Evolutionary conservation across 805 yeast genomes (phyloP).

Genomic region (Saturnispora sekii): DNA sequence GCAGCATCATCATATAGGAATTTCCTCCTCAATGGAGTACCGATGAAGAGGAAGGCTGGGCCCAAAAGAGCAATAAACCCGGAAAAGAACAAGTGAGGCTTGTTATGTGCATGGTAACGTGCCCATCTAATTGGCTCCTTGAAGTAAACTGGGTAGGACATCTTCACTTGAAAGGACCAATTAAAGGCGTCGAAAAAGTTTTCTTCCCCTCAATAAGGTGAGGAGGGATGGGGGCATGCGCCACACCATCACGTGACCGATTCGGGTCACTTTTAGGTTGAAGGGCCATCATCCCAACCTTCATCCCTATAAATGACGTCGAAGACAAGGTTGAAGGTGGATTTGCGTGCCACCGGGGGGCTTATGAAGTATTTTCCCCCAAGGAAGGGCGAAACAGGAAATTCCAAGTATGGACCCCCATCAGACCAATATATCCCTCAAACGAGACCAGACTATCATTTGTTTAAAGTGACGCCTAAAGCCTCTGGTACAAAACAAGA

Average conservation of each 20-base stretch:
- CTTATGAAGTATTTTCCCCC: too few species aligned
- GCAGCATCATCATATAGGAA: conserved; percentile 55
- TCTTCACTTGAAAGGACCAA: not conserved
- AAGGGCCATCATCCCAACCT: too few species aligned
- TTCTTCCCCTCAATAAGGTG: too few species aligned
- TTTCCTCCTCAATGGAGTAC: conserved; percentile 62
- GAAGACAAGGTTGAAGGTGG: too few species aligned
- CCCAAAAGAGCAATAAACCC: conserved; percentile 56
- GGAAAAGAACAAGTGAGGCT: conserved; percentile 65
- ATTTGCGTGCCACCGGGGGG: too few species aligned
- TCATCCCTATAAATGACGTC: too few species aligned
- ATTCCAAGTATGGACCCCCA: too few species aligned
- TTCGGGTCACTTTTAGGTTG: too few species aligned
- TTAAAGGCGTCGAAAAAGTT: too few species aligned
- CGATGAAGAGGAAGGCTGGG: conserved; percentile 49
- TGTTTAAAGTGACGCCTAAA: conserved; percentile 6
- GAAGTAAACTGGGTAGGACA: conserved; percentile 43
- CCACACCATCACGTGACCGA: too few species aligned
- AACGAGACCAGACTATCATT: conserved; percentile 12
- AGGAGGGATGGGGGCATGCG: too few species aligned
- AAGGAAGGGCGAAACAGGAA: too few species aligned
- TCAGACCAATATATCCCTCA: conserved; percentile 10
- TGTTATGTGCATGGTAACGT: conserved; percentile 66
- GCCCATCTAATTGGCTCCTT: conserved; percentile 59
- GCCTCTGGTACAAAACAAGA: conserved; percentile 8